phyloP scores from a whole-genome alignment of 768 basidiomycete genomes.

The Grammothele lineata region DNA sequence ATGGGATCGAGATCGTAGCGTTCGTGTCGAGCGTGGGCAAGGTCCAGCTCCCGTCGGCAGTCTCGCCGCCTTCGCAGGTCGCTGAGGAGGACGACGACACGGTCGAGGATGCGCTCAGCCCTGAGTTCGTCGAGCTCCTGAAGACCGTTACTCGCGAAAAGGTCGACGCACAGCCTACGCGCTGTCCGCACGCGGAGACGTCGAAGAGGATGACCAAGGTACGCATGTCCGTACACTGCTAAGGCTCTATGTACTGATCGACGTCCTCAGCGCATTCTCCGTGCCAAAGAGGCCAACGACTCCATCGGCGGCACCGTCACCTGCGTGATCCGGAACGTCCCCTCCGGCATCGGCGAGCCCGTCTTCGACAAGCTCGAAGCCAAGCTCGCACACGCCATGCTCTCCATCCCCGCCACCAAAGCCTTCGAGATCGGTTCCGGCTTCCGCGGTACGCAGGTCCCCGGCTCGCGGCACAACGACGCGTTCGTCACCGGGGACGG shows the following conservation, averaged over 20 bases:
- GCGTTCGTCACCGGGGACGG: slow-evolving; percentile 61
- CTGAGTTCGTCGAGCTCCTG: slow-evolving; percentile 80
- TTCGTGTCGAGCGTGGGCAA: slow-evolving; percentile 98
- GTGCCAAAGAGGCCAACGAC: slow-evolving; percentile 85
- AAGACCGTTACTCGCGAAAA: slow-evolving; percentile 77
- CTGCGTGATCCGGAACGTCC: slow-evolving; percentile 89
- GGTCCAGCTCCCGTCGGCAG: slow-evolving; percentile 65
- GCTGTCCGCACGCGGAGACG: slow-evolving; percentile 89
- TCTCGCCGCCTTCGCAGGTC: slow-evolving; percentile 37
- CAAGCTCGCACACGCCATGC: slow-evolving; percentile 93
- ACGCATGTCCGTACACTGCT: background rate
- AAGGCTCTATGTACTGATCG: slow-evolving; percentile 4
- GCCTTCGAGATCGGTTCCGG: slow-evolving; percentile 98
- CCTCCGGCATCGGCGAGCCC: slow-evolving; percentile 92
- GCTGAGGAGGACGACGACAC: slow-evolving; percentile 45
- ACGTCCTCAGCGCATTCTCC: slow-evolving; percentile 73
- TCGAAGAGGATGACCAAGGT: slow-evolving; percentile 90
- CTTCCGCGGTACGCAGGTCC: slow-evolving; percentile 90
- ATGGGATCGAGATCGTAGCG: slow-evolving; percentile 92
- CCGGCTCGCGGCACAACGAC: slow-evolving; percentile 94
- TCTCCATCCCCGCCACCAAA: slow-evolving; percentile 98
- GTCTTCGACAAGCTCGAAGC: slow-evolving; percentile 99
- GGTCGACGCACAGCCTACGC: slow-evolving; percentile 81
- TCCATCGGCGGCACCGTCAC: slow-evolving; percentile 98
- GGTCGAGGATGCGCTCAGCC: slow-evolving; percentile 68